phyloP scores from a whole-genome alignment of 2,329 filamentous ascomycete species.

The Talaromyces sp. region DNA sequence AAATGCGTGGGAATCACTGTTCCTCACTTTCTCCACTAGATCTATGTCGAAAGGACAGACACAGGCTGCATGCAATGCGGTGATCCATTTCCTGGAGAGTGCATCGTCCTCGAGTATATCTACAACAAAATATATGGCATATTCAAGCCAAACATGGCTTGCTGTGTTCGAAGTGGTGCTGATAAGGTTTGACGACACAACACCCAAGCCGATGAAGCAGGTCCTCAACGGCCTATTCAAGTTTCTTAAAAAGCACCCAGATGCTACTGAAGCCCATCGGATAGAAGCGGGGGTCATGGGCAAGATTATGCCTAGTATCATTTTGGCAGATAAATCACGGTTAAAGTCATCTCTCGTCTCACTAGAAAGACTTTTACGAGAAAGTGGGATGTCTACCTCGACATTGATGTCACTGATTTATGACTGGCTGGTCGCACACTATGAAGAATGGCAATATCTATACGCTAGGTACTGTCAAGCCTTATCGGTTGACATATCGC shows the following conservation, averaged over 20 bases:
- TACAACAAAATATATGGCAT: slow-evolving; percentile 32
- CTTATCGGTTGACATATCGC: slow-evolving; percentile 27
- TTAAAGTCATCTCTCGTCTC: slow-evolving; percentile 37
- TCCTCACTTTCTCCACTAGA: slow-evolving; percentile 40
- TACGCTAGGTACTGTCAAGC: slow-evolving; percentile 34
- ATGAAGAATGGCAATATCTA: slow-evolving; percentile 31
- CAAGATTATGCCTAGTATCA: slow-evolving; percentile 34
- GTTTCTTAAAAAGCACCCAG: slow-evolving; percentile 31
- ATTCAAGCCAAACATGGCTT: slow-evolving; percentile 38
- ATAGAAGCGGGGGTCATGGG: slow-evolving; percentile 28
- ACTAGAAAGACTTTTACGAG: slow-evolving; percentile 38
- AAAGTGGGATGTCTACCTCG: slow-evolving; percentile 32
- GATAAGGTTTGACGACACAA: slow-evolving; percentile 41
- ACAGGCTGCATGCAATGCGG: slow-evolving; percentile 43
- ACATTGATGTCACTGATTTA: slow-evolving; percentile 31
- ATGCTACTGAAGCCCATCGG: slow-evolving; percentile 22
- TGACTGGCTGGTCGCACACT: slow-evolving; percentile 34
- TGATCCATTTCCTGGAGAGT: slow-evolving; percentile 44
- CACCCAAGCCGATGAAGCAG: slow-evolving; percentile 46
- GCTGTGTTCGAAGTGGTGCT: slow-evolving; percentile 41
- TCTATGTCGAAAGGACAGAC: slow-evolving; percentile 40
- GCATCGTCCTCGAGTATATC: slow-evolving; percentile 31
- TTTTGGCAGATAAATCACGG: slow-evolving; percentile 39
- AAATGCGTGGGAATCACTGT: slow-evolving; percentile 39
- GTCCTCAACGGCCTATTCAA: slow-evolving; percentile 41